Evolutionary conservation across 148 eudicot species (phyloP).

Genomic region (Heliamphora exappendiculata): DNA sequence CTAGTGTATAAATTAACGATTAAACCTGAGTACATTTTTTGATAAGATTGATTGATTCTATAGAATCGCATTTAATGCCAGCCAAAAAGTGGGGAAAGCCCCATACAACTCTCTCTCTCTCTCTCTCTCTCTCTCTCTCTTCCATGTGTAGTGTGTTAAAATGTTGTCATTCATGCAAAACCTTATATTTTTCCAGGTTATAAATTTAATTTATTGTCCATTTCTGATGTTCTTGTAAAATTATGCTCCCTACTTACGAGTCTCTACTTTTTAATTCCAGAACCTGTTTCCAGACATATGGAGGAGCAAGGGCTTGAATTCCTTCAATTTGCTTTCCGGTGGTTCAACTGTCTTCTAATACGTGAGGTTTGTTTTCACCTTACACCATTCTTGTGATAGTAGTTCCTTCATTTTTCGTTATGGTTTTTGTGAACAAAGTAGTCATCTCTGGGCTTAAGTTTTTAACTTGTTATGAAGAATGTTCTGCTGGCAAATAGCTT

Average conservation of each 20-base stretch:
- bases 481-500: not conserved
- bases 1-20: too few relatives aligned
- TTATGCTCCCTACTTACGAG: not conserved
- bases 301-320: conserved; percentile 96
- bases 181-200: not conserved
- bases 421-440: not conserved
- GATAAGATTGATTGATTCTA: too few relatives aligned
- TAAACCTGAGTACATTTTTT: too few relatives aligned
- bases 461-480: not conserved
- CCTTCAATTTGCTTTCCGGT: conserved; percentile 97
- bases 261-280: conserved; percentile 23
- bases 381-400: not conserved
- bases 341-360: conserved; percentile 98
- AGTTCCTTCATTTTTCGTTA: not conserved
- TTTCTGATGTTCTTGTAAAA: not conserved
- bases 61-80: too few relatives aligned
- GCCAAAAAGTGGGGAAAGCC: too few relatives aligned
- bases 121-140: not conserved
- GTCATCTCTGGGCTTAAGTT: not conserved
- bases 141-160: not conserved
- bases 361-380: conserved; percentile 61
- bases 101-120: too few relatives aligned
- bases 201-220: not conserved
- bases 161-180: not conserved
- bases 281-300: conserved; percentile 87